phyloP scores from a whole-genome alignment of 2,329 filamentous ascomycete genomes.

The Monilinia polystroma region DNA sequence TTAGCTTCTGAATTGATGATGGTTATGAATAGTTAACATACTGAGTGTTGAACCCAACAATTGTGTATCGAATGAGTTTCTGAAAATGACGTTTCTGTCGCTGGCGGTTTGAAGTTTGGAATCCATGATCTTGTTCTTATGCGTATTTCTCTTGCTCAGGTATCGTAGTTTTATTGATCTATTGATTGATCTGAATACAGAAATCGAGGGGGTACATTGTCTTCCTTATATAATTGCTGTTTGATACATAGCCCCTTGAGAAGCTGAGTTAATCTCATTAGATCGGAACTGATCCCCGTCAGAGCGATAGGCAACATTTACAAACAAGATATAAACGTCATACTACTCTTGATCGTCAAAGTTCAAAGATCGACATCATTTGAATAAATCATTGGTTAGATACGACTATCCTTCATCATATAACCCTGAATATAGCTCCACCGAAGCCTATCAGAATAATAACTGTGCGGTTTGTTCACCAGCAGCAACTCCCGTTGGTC shows the following conservation, averaged over 20 bases:
- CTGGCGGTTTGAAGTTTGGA: background rate
- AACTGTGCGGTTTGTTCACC: too few relatives aligned
- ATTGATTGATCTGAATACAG: background rate
- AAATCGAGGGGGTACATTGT: background rate
- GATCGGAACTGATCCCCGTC: background rate
- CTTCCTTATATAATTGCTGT: background rate
- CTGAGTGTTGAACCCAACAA: background rate
- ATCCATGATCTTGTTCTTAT: constrained; percentile 10
- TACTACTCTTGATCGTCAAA: background rate
- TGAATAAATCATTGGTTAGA: background rate
- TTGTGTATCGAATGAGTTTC: background rate
- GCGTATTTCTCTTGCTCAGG: background rate
- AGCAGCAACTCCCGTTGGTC: background rate
- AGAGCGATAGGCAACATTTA: background rate
- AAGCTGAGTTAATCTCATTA: background rate
- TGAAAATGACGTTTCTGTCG: background rate
- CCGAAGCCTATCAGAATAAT: background rate
- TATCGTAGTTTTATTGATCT: background rate
- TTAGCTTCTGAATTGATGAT: background rate
- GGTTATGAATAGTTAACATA: background rate
- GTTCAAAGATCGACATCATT: background rate
- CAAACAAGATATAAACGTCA: constrained; percentile 15
- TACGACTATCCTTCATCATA: background rate
- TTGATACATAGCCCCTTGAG: background rate
- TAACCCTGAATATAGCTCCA: background rate